These are phyloP conservation scores for Bidens hawaiensis DNA, from an alignment of 140 eudicot species.

Conservation along the genomic window DNA sequence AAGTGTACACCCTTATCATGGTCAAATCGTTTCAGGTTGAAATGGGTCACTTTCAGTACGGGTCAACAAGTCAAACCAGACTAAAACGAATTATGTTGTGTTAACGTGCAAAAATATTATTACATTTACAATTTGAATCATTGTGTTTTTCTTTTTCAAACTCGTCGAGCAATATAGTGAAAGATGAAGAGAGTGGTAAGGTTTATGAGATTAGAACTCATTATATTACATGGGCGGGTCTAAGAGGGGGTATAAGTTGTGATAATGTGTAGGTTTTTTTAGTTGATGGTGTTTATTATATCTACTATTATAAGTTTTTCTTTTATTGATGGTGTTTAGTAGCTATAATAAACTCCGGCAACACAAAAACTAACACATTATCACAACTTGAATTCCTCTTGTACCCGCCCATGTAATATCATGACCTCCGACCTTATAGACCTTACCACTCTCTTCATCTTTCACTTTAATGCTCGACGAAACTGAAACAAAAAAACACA, in stretches of 20 bases:
- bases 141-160: constrained; percentile 44
- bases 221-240: constrained; percentile 35
- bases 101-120: neutral
- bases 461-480: constrained; percentile 77
- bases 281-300: constrained; percentile 23
- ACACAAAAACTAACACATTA: constrained; percentile 4
- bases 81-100: neutral
- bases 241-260: too few relatives aligned
- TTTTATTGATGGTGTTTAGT: too few relatives aligned
- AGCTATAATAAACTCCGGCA: constrained; percentile 24
- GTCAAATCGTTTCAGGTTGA: too few relatives aligned
- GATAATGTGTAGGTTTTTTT: neutral
- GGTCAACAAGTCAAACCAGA: neutral
- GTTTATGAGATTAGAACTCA: constrained; percentile 59
- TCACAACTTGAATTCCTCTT: too few relatives aligned
- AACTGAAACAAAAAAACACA: constrained; percentile 47
- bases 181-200: constrained; percentile 55
- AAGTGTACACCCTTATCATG: constrained; percentile 22
- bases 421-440: constrained; percentile 55
- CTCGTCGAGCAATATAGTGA: constrained; percentile 76
- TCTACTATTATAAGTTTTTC: constrained; percentile 18
- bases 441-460: constrained; percentile 57
- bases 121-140: neutral
- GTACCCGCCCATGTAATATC: constrained; percentile 36
- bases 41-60: too few relatives aligned